These are phyloP conservation scores for Eucalyptus caleyi DNA, from an alignment of 345 rosid species.

Conservation along the genomic window DNA sequence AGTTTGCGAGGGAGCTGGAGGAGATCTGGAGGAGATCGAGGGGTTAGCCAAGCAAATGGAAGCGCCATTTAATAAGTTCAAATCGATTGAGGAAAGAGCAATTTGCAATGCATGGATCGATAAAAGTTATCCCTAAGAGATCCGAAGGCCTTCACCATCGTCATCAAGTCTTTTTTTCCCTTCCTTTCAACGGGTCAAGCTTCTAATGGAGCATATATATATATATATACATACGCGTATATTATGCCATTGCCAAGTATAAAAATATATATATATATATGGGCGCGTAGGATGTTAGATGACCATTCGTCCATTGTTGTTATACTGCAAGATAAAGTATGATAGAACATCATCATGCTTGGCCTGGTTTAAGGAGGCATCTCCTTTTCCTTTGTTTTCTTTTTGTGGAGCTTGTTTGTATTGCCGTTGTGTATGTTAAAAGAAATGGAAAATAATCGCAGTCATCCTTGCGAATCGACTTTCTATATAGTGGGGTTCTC, in stretches of 20 bases:
- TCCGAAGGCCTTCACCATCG: not conserved
- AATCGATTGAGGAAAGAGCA: not conserved
- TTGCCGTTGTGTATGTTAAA: not conserved
- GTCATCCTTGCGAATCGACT: not conserved
- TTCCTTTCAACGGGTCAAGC: not conserved
- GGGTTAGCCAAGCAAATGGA: not conserved
- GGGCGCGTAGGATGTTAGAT: not conserved
- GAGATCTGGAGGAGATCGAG: conserved; percentile 53
- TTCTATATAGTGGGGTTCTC: not conserved
- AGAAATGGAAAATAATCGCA: not conserved
- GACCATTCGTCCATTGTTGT: not conserved
- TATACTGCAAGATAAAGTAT: not conserved
- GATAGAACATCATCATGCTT: not conserved
- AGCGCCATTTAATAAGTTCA: not conserved
- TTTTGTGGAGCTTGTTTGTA: not conserved
- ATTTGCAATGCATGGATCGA: not conserved
- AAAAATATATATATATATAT: not conserved
- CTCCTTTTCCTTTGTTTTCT: not conserved
- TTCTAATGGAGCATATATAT: not conserved
- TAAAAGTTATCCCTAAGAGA: not conserved
- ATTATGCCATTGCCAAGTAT: not conserved
- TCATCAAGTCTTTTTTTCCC: not conserved
- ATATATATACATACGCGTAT: not conserved
- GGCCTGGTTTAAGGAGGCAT: not conserved
- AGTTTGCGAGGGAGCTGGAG: conserved; percentile 76